phyloP scores from a whole-genome alignment of 805 yeast species.

The Millerago galiae region DNA sequence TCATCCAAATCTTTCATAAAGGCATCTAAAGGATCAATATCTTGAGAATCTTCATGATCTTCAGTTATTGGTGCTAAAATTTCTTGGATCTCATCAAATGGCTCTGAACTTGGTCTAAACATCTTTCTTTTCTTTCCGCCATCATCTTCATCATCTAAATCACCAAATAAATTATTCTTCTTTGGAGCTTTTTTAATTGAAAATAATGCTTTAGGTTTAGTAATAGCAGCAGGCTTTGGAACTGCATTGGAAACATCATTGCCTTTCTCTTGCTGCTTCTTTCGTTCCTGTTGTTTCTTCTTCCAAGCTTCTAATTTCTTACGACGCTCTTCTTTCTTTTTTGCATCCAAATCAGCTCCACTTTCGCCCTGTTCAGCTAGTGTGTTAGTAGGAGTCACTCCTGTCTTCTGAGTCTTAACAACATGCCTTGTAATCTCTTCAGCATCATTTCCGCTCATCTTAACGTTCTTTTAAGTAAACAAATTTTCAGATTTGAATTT shows the following conservation, averaged over 20 bases:
- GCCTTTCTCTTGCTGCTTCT: conserved; percentile 16
- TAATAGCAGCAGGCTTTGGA: not conserved
- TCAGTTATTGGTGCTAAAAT: conserved; percentile 7
- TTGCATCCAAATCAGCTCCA: conserved; percentile 1
- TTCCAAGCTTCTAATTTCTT: conserved; percentile 49
- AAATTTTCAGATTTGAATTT: no score
- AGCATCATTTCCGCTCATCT: not conserved
- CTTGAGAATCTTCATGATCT: conserved; percentile 26
- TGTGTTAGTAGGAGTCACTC: conserved; percentile 4
- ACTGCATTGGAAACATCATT: conserved; percentile 1
- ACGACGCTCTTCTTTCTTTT: conserved; percentile 26
- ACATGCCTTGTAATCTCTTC: conserved; percentile 10
- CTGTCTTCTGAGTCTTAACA: not conserved
- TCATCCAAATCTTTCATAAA: conserved; percentile 30
- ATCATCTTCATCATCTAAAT: conserved; percentile 26
- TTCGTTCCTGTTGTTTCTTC: conserved; percentile 29
- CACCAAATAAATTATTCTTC: conserved; percentile 21
- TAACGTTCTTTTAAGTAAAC: not conserved
- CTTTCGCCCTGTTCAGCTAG: conserved; percentile 4
- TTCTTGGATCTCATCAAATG: conserved; percentile 1
- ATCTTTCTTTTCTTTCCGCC: conserved; percentile 12
- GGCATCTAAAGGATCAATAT: conserved; percentile 40
- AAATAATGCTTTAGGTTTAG: not conserved
- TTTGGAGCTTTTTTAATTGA: conserved; percentile 2
- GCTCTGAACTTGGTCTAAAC: conserved; percentile 16